Base-by-base conservation (phyloP, 768 basidiomycete species). In the Serendipita sp. region DNA sequence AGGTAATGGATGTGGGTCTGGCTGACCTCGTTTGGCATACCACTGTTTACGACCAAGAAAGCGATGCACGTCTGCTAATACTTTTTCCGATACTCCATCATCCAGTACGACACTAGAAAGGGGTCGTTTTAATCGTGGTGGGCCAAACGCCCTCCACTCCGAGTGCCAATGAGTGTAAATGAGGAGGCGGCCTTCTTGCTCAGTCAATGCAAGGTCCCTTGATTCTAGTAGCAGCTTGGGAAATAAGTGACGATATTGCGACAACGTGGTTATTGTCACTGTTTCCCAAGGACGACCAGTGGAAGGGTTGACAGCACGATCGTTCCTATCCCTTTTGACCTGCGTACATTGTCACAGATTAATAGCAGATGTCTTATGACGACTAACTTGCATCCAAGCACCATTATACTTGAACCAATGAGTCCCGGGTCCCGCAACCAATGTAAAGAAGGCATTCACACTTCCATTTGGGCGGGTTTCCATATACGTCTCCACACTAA, bases 221-320 rank as follows among this genome's bases (percentile, higher is more conserved):
- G 96, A 95, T 72, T 99, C 95, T 1, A 81, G 74, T 2, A 99
- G 83, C 3, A 99, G 77, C 46, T 77, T 69, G 1, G 91, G 81
- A 72, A 99, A 97, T 23, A 97, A 76, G 2, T 72, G 70, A 44
- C 93, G 84, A 73, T 95, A 94, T 50, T 86, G 79, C 15, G 92
- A 95, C 43, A 99, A 81, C 1, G 96, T 86, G 3, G 93, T 99
- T 48, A 99, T 78, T 44, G 86, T 94, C 52, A 98, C 85, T 0
- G 95, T 98, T 74, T 99, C 96, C 93, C 95, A 99, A 65, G 96
- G 96, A 3, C 83, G 82, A 4, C 95, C 94, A 3, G 91, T 88
- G 78, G 87, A 87, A 89, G 33, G 94, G 85, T 68, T 90, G 87
- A 23, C 88, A 88, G 52, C 52, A 73, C 45, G 58, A 2, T 52